Base-by-base conservation (phyloP, 2,329 filamentous ascomycete species). In the Cladorrhinum sp. region DNA sequence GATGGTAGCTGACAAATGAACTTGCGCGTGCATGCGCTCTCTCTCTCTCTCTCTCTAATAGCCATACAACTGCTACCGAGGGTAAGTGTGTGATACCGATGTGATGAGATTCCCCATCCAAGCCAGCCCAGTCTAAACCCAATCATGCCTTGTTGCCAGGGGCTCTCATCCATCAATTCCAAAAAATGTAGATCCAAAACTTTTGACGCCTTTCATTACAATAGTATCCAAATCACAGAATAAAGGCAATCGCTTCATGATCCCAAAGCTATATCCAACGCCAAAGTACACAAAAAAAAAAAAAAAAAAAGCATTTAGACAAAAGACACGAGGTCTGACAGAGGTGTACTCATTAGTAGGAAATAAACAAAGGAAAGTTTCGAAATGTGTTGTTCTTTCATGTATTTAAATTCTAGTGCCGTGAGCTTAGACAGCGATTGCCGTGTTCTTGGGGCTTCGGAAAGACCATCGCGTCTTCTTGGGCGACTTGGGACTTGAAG, bases 391-490 rank as follows among this genome's bases (percentile, higher is more conserved):
- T 42, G 10, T 4, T 42, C 36, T 4, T 14, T 16, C 16, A 14
- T 16, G 10, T 18, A 46, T 46, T 46, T 16, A 20, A 46, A 46
- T 18, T 42, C 36, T 5, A 42, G 42, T 5, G 42, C 42, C 10
- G n/a, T 8, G 30, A 14, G 46, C 10, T 69, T 57, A 74, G 6
- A 65, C 70, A 0, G 71, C 70, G 20, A 72, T 70, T 3, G 68
- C 66, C 1, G 69, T 63, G 33, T 59, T 64, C 56, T 66, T 66
- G 28, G 62, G 67, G 53, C 68, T 68, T 58, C 67, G 60, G 24
- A 69, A 63, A 18, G 69, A 71, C 71, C 71, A 73, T 14, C 72
- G 68, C 36, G 62, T 71, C 68, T 71, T 73, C 64, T 73, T 74
- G 8, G 61, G 50, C 52, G 67, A 61, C 61, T 73, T 73, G 16